Evolutionary conservation across 2,329 filamentous ascomycete genomes (phyloP).

Genomic region (Dactylonectria estremocensis): DNA sequence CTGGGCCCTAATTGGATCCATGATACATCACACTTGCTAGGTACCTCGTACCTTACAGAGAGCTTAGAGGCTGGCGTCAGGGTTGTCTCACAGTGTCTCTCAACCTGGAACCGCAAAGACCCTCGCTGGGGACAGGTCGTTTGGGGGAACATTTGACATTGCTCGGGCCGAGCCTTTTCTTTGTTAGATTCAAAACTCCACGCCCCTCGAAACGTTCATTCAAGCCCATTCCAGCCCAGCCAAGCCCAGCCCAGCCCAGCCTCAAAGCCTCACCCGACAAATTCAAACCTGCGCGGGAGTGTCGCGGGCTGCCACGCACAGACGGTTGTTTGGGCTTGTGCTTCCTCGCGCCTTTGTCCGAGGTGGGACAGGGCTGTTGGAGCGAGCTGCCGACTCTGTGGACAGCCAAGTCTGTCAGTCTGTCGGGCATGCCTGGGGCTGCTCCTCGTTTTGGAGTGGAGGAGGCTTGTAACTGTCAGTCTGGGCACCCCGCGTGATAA

Average conservation of each 20-base stretch:
- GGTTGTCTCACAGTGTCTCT: conserved; percentile 1
- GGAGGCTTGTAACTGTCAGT: conserved; percentile 9
- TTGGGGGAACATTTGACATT: conserved; percentile 31
- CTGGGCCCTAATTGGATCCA: conserved; percentile 13
- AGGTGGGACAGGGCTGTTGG: conserved; percentile 37
- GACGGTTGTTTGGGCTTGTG: conserved; percentile 44
- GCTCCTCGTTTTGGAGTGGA: neutral
- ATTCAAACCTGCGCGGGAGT: conserved; percentile 36
- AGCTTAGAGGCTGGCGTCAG: conserved; percentile 20
- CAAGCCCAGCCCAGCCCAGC: conserved; percentile 17
- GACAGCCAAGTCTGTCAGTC: conserved; percentile 28
- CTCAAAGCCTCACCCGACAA: conserved; percentile 35
- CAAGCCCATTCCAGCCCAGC: conserved; percentile 27
- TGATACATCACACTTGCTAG: conserved; percentile 10
- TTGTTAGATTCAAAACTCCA: conserved; percentile 34
- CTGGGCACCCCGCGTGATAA: conserved; percentile 8
- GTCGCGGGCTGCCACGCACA: conserved; percentile 41
- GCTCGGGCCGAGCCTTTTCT: conserved; percentile 46
- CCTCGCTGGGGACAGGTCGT: conserved; percentile 16
- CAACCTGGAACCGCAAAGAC: neutral
- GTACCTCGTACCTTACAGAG: conserved; percentile 5
- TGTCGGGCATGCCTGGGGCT: conserved; percentile 20
- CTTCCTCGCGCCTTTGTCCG: conserved; percentile 39
- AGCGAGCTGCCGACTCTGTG: conserved; percentile 15
- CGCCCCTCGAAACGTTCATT: conserved; percentile 21